Conservation (phyloP, 257 asterid genomes). For the Gentiana straminea region DNA sequence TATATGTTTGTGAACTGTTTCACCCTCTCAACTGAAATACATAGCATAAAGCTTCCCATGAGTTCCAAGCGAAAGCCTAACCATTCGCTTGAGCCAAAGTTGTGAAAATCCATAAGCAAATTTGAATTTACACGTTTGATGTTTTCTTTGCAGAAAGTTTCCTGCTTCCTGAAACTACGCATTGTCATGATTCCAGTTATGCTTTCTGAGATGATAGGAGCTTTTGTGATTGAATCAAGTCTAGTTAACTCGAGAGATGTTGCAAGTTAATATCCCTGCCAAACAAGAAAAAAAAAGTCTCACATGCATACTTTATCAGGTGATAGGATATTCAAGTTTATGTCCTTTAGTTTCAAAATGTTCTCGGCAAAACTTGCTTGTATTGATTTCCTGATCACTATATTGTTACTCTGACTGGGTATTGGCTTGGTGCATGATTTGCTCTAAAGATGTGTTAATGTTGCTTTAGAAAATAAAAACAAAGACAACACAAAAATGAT, state of each 20-base stretch:
- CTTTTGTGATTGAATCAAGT: conserved; percentile 88
- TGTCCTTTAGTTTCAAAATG: not conserved
- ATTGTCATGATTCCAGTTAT: conserved; percentile 87
- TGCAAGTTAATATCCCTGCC: conserved; percentile 76
- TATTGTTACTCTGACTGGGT: too few relatives aligned
- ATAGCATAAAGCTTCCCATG: conserved; percentile 72
- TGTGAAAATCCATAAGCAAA: conserved; percentile 89
- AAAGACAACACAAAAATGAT: not conserved
- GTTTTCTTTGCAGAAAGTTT: conserved; percentile 55
- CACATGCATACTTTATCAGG: too few relatives aligned
- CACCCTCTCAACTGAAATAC: too few relatives aligned
- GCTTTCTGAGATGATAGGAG: conserved; percentile 94
- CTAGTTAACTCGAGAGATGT: conserved; percentile 92
- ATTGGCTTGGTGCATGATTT: too few relatives aligned
- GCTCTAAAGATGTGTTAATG: too few relatives aligned
- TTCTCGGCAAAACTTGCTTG: not conserved
- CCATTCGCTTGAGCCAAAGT: conserved; percentile 92
- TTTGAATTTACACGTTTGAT: conserved; percentile 63
- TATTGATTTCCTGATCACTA: not conserved
- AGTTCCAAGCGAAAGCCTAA: conserved; percentile 82
- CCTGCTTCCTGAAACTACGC: conserved; percentile 78
- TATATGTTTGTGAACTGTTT: too few relatives aligned
- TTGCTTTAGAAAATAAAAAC: too few relatives aligned
- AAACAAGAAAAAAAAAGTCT: too few relatives aligned
- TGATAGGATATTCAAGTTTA: too few relatives aligned